A percentile compares a stretch with the other conserved stretches of the same genome.
These are phyloP conservation scores for Aureobasidium sp. DNA, from an alignment of 2,329 filamentous ascomycete genomes.

Conservation along the genomic window DNA sequence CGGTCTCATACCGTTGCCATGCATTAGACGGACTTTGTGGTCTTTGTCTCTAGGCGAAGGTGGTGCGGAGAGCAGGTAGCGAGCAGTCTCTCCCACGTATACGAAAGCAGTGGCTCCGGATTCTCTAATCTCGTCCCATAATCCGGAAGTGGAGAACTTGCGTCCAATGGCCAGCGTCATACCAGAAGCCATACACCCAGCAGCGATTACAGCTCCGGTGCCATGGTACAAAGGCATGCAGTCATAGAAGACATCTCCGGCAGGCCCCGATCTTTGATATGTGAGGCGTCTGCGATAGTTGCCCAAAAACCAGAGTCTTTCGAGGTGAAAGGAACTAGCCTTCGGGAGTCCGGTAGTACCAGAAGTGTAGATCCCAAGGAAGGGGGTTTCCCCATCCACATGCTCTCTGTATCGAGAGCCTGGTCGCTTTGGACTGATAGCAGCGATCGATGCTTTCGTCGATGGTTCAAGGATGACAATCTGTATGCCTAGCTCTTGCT, in stretches of 20 bases:
- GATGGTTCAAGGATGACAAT: conserved; percentile 45
- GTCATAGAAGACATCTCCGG: conserved; percentile 58
- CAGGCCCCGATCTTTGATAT: conserved; percentile 29
- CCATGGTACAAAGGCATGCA: conserved; percentile 75
- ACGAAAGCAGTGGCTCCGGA: conserved; percentile 61
- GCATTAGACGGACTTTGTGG: conserved; percentile 52
- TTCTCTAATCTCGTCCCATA: conserved; percentile 64
- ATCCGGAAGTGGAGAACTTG: conserved; percentile 59
- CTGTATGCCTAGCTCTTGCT: conserved; percentile 45
- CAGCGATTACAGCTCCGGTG: conserved; percentile 54
- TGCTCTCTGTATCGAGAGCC: conserved; percentile 46
- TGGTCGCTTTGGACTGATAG: conserved; percentile 42
- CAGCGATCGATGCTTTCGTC: conserved; percentile 39
- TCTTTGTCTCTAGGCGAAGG: conserved; percentile 51
- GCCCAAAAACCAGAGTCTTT: conserved; percentile 34
- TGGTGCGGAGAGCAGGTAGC: conserved; percentile 63
- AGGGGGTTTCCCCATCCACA: conserved; percentile 45
- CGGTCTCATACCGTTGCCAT: conserved; percentile 58
- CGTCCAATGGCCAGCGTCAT: conserved; percentile 54
- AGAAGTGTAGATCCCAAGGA: conserved; percentile 59
- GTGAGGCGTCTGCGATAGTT: conserved; percentile 19
- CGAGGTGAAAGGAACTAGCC: conserved; percentile 53
- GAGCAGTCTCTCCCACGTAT: conserved; percentile 69
- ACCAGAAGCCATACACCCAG: conserved; percentile 38
- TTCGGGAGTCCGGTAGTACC: conserved; percentile 66